Evolutionary conservation across 306 rosid genomes (phyloP).

Genomic region (Cyamopsis tetragonoloba): DNA sequence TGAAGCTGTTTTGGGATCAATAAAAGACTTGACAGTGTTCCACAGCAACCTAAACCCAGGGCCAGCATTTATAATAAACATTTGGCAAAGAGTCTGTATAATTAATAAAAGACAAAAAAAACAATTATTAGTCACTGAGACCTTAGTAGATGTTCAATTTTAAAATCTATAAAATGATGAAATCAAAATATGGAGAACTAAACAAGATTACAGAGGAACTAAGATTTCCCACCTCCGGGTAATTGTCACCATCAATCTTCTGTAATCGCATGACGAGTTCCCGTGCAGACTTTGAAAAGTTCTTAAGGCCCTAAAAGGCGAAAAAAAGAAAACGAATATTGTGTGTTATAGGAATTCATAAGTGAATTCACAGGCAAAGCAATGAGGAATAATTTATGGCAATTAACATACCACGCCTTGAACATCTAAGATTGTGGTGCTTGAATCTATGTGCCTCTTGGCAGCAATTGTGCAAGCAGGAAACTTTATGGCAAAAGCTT

Average conservation of each 20-base stretch:
- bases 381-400: constrained; percentile 3
- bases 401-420: constrained; percentile 99
- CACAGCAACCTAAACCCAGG: constrained; percentile 91
- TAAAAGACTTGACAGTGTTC: constrained; percentile 83
- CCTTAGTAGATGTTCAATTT: constrained; percentile 6
- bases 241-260: constrained; percentile 91
- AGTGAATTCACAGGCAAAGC: not conserved
- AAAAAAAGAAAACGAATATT: too few species aligned
- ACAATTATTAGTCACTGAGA: not conserved
- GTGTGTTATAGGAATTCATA: not conserved
- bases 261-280: constrained; percentile 78
- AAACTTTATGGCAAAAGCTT: constrained; percentile 76
- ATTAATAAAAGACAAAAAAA: not conserved
- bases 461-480: constrained; percentile 96
- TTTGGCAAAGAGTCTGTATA: constrained; percentile 86
- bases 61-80: constrained; percentile 98
- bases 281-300: constrained; percentile 87
- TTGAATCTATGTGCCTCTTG: constrained; percentile 93
- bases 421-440: constrained; percentile 93
- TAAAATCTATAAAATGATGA: not conserved
- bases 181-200: constrained; percentile 17
- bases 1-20: constrained; percentile 94
- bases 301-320: constrained; percentile 73
- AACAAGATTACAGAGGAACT: constrained; percentile 6
- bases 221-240: constrained; percentile 68